Evolutionary conservation across 78 protist species (phyloP).

Genomic region (Monocercomonoides exilis): DNA sequence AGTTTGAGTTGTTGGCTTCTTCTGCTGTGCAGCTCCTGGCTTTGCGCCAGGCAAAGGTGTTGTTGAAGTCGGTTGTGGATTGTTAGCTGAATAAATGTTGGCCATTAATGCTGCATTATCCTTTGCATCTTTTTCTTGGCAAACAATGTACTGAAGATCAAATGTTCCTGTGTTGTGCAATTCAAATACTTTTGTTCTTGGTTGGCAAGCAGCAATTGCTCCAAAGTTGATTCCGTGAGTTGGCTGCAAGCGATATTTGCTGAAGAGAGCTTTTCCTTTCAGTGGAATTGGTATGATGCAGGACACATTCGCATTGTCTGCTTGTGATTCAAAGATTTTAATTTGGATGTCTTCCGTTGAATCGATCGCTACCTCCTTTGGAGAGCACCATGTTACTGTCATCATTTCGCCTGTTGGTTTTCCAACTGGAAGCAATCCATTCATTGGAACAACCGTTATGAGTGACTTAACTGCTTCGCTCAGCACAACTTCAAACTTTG

Average conservation of each 20-base stretch:
- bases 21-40: constrained; percentile 4
- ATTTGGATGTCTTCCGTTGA: neutral
- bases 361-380: neutral
- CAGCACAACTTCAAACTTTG: constrained; percentile 13
- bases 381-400: neutral
- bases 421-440: neutral
- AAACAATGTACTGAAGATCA: constrained; percentile 22
- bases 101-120: neutral
- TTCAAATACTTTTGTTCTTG: constrained; percentile 35
- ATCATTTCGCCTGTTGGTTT: neutral
- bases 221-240: constrained; percentile 58
- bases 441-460: neutral
- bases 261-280: constrained; percentile 23
- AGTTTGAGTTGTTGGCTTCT: neutral
- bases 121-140: neutral
- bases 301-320: neutral
- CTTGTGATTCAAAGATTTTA: neutral
- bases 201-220: constrained; percentile 18
- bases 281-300: neutral
- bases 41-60: neutral
- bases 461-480: neutral
- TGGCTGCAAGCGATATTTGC: constrained; percentile 36
- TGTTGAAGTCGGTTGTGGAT: neutral
- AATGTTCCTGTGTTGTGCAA: constrained; percentile 57
- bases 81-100: neutral